Conservation (phyloP, 768 basidiomycete species). For the Lentinula sp. region DNA sequence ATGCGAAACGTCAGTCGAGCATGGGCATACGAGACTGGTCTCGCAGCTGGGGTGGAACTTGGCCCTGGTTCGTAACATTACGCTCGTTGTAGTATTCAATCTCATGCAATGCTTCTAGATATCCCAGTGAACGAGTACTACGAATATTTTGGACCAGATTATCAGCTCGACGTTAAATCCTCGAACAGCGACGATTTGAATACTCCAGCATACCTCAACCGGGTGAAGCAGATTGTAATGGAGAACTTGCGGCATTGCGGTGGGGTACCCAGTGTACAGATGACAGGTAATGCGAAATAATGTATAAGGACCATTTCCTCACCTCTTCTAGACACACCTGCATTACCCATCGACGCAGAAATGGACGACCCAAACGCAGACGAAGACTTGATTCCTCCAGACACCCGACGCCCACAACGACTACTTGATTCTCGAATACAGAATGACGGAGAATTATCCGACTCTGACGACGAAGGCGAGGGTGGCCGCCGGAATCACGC, state of each 20-base stretch:
- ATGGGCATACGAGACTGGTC: conserved; percentile 97
- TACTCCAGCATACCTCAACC: conserved; percentile 85
- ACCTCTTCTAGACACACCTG: conserved; percentile 63
- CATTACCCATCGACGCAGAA: conserved; percentile 77
- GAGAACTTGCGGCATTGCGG: conserved; percentile 84
- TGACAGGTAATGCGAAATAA: conserved; percentile 54
- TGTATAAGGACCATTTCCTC: background rate
- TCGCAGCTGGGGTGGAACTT: conserved; percentile 96
- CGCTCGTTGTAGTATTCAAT: background rate
- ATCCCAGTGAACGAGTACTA: conserved; percentile 99
- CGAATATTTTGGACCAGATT: conserved; percentile 98
- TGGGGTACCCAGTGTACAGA: conserved; percentile 90
- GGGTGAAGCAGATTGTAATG: conserved; percentile 87
- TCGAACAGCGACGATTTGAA: conserved; percentile 97
- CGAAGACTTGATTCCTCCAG: conserved; percentile 73
- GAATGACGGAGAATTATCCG: conserved; percentile 84
- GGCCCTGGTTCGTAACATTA: conserved; percentile 54
- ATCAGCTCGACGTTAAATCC: conserved; percentile 89
- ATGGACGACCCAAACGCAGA: conserved; percentile 78
- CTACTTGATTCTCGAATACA: conserved; percentile 79
- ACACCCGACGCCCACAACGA: conserved; percentile 70
- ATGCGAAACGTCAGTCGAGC: conserved; percentile 96
- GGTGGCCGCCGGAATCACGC: conserved; percentile 73
- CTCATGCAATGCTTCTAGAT: conserved; percentile 38
- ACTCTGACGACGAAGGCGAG: conserved; percentile 97